These are phyloP conservation scores for Beauveria bassiana DNA, from an alignment of 2,329 filamentous ascomycete species.

Conservation along the genomic window DNA sequence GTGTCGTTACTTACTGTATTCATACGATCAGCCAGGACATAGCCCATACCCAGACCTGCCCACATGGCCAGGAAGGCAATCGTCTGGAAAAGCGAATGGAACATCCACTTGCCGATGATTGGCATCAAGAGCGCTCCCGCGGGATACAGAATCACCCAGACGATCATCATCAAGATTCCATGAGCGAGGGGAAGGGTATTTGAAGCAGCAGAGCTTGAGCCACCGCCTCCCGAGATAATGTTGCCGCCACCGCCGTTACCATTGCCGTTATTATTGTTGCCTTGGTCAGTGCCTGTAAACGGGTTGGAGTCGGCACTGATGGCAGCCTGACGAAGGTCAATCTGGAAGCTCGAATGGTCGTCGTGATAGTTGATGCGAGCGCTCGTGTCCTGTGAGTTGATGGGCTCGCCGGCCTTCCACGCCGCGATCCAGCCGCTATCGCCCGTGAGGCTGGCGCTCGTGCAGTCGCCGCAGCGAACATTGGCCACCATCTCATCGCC, in stretches of 20 bases:
- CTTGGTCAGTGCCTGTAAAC: slow-evolving; percentile 27
- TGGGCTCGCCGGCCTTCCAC: slow-evolving; percentile 39
- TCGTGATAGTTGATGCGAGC: slow-evolving; percentile 41
- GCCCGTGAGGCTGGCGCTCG: slow-evolving; percentile 35
- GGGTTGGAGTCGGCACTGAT: slow-evolving; percentile 44
- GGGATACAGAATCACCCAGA: slow-evolving; percentile 52
- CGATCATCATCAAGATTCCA: slow-evolving; percentile 53
- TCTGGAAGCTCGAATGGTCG: slow-evolving; percentile 31
- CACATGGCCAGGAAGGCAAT: slow-evolving; percentile 50
- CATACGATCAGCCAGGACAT: slow-evolving; percentile 35
- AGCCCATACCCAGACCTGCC: slow-evolving; percentile 50
- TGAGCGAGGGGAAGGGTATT: slow-evolving; percentile 35
- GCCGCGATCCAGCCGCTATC: slow-evolving; percentile 45
- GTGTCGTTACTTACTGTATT: slow-evolving; percentile 32
- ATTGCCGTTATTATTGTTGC: not conserved
- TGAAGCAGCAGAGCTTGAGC: slow-evolving; percentile 15
- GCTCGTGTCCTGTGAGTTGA: slow-evolving; percentile 34
- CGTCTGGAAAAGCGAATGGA: slow-evolving; percentile 51
- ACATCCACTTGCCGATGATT: slow-evolving; percentile 45
- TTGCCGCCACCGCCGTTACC: slow-evolving; percentile 9
- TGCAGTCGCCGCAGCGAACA: slow-evolving; percentile 46
- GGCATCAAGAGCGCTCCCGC: slow-evolving; percentile 54
- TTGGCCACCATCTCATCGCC: slow-evolving; percentile 51
- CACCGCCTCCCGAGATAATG: slow-evolving; percentile 8
- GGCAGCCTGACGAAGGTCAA: slow-evolving; percentile 42